These are phyloP conservation scores for Sporisorium graminicola DNA, from an alignment of 1,284 basidiomycete genomes.

Conservation along the genomic window DNA sequence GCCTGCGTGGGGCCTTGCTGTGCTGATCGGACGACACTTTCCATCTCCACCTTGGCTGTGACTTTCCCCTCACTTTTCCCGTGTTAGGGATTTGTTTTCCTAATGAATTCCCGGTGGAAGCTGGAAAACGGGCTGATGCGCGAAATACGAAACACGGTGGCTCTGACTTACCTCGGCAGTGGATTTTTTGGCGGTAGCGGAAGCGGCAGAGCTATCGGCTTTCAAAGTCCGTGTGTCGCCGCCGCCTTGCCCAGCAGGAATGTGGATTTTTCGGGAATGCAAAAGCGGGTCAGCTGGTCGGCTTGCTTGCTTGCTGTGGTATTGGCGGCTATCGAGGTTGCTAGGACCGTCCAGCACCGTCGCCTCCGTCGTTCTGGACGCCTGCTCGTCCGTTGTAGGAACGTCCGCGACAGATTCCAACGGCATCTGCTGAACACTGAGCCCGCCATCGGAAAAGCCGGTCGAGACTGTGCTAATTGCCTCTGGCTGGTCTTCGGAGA, in stretches of 20 bases:
- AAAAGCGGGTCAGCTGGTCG: background rate
- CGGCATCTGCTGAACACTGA: background rate
- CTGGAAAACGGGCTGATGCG: background rate
- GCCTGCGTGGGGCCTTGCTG: constrained; percentile 13
- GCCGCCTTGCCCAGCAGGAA: background rate
- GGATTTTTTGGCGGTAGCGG: background rate
- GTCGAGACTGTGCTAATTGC: background rate
- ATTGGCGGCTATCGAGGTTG: background rate
- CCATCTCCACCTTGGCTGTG: background rate
- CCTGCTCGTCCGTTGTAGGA: background rate
- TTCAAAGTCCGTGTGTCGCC: background rate
- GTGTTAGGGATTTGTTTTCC: no score
- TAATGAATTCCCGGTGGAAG: background rate
- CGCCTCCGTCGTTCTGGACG: background rate
- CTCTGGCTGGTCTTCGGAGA: constrained; percentile 16
- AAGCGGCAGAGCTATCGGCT: background rate
- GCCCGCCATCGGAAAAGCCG: background rate
- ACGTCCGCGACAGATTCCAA: background rate
- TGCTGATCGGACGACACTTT: constrained; percentile 36
- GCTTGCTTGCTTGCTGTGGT: background rate
- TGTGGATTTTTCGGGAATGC: constrained; percentile 3
- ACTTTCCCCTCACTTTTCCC: background rate
- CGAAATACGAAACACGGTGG: background rate
- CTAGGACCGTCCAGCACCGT: background rate
- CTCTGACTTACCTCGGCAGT: background rate